A percentile compares a stretch with the other conserved stretches of the same genome.
phyloP scores from a whole-genome alignment of 257 asterid species.

The Salvia hispanica region DNA sequence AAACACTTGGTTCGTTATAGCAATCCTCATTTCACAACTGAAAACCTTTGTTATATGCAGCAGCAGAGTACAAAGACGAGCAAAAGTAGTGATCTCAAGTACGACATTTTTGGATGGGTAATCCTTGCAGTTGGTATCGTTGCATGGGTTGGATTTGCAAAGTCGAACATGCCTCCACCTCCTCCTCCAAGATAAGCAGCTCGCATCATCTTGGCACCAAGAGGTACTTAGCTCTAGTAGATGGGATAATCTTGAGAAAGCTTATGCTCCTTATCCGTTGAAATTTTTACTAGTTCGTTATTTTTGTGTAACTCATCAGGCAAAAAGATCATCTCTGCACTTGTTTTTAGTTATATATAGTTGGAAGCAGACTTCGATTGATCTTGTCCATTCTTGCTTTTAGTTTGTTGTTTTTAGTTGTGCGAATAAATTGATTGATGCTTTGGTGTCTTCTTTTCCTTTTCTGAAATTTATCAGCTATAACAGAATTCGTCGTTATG shows the following conservation, averaged over 20 bases:
- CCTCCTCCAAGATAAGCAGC: constrained; percentile 42
- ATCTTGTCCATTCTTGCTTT: background rate
- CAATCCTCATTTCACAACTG: constrained; percentile 11
- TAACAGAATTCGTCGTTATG: no score
- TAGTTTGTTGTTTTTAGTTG: background rate
- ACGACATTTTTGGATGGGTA: constrained; percentile 63
- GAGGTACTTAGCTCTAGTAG: constrained; percentile 19
- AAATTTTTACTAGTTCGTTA: constrained; percentile 23
- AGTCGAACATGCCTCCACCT: constrained; percentile 55
- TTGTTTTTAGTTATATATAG: background rate
- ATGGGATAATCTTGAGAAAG: constrained; percentile 26
- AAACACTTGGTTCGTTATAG: background rate
- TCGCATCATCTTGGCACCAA: constrained; percentile 18
- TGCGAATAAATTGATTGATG: no score
- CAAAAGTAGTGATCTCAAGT: constrained; percentile 51
- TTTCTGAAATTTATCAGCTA: background rate
- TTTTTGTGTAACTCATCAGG: background rate
- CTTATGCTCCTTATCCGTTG: background rate
- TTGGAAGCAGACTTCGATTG: background rate
- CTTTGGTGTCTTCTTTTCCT: background rate
- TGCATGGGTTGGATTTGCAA: constrained; percentile 61
- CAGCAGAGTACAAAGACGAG: constrained; percentile 53
- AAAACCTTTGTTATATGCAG: constrained; percentile 24
- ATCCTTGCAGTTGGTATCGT: constrained; percentile 57
- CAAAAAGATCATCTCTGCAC: background rate